These are phyloP conservation scores for Crotalaria pallida DNA, from an alignment of 306 rosid genomes.

Conservation along the genomic window DNA sequence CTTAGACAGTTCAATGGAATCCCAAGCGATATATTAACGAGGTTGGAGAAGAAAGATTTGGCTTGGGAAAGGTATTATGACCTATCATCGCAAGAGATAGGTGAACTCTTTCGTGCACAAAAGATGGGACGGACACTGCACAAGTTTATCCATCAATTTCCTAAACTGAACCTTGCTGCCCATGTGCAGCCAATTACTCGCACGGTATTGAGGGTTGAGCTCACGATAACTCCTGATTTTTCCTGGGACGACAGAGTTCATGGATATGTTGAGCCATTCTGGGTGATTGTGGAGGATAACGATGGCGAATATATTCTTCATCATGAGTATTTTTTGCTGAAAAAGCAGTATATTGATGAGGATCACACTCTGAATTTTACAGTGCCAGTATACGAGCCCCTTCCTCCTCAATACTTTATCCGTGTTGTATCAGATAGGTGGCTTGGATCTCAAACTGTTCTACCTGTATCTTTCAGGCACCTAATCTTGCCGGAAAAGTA, in stretches of 20 bases:
- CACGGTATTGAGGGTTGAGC: slow-evolving; percentile 87
- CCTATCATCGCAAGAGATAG: slow-evolving; percentile 87
- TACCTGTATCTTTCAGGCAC: slow-evolving; percentile 92
- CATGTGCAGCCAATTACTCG: slow-evolving; percentile 97
- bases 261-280: slow-evolving; percentile 92
- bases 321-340: slow-evolving; percentile 81
- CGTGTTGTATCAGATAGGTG: slow-evolving; percentile 93
- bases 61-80: slow-evolving; percentile 98
- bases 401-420: slow-evolving; percentile 87
- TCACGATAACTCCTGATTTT: slow-evolving; percentile 83
- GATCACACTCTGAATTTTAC: slow-evolving; percentile 88
- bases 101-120: slow-evolving; percentile 75
- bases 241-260: slow-evolving; percentile 94
- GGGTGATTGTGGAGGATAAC: slow-evolving; percentile 95
- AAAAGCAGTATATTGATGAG: slow-evolving; percentile 82
- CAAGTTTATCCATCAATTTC: slow-evolving; percentile 83
- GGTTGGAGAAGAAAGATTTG: slow-evolving; percentile 89
- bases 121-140: slow-evolving; percentile 90
- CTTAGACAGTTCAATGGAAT: slow-evolving; percentile 87
- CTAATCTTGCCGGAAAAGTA: slow-evolving; percentile 84
- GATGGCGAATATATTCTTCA: slow-evolving; percentile 87
- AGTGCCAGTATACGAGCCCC: slow-evolving; percentile 82
- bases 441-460: slow-evolving; percentile 85
- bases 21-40: slow-evolving; percentile 55
- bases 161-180: slow-evolving; percentile 86